Conservation (phyloP, 1,139 yeast species). For the Candida dubliniensis region DNA sequence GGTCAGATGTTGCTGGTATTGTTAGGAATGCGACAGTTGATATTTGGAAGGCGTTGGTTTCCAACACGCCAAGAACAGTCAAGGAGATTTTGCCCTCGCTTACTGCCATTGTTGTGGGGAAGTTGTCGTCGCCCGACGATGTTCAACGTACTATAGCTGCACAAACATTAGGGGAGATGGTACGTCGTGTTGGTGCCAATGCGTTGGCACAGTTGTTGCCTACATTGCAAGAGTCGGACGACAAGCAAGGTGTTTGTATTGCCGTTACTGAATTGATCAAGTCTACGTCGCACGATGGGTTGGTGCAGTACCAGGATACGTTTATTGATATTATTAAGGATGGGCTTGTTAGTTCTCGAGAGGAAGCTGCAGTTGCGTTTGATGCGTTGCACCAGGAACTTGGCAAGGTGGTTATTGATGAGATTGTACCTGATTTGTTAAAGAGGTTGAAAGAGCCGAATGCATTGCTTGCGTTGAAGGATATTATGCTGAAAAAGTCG, state of each 20-base stretch:
- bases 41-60: slow-evolving; percentile 95
- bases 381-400: slow-evolving; percentile 79
- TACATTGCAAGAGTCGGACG: slow-evolving; percentile 78
- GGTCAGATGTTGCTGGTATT: slow-evolving; percentile 85
- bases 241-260: slow-evolving; percentile 95
- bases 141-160: slow-evolving; percentile 88
- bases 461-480: slow-evolving; percentile 86
- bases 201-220: slow-evolving; percentile 86
- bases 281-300: slow-evolving; percentile 65
- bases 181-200: slow-evolving; percentile 89
- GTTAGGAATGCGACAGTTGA: slow-evolving; percentile 93
- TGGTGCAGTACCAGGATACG: slow-evolving; percentile 63
- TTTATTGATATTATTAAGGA: slow-evolving; percentile 76
- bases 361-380: slow-evolving; percentile 88
- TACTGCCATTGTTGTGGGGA: slow-evolving; percentile 74
- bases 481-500: slow-evolving; percentile 87
- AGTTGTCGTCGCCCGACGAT: slow-evolving; percentile 78
- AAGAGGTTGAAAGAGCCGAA: slow-evolving; percentile 68
- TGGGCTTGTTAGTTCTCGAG: slow-evolving; percentile 79
- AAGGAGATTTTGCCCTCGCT: slow-evolving; percentile 88
- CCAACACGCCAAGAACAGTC: slow-evolving; percentile 94
- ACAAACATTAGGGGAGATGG: slow-evolving; percentile 90
- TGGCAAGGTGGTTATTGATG: slow-evolving; percentile 87
- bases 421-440: slow-evolving; percentile 81
- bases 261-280: slow-evolving; percentile 84